phyloP scores from a whole-genome alignment of 1,139 yeast genomes.

The Arxiozyma bovina region DNA sequence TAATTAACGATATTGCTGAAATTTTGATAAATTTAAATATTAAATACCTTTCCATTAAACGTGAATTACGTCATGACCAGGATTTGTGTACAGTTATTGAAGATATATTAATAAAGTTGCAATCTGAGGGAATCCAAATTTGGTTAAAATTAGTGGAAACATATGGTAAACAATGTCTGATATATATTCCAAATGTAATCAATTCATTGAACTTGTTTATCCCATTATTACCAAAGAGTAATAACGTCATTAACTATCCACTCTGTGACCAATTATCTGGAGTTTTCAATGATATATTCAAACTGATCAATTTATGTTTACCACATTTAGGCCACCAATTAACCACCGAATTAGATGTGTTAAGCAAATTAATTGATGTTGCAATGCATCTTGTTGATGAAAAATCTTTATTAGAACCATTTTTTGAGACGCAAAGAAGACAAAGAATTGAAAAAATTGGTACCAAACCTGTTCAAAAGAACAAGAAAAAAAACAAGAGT shows the following conservation, averaged over 20 bases:
- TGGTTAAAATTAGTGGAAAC: slow-evolving; percentile 34
- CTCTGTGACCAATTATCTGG: slow-evolving; percentile 24
- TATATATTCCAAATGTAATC: slow-evolving; percentile 42
- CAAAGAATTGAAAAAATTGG: slow-evolving; percentile 21
- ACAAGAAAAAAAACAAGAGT: slow-evolving; percentile 37
- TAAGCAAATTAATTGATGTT: slow-evolving; percentile 33
- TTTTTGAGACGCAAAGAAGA: slow-evolving; percentile 14
- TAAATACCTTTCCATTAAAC: slow-evolving; percentile 45
- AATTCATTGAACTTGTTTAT: slow-evolving; percentile 47
- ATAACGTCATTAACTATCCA: slow-evolving; percentile 24
- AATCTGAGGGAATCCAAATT: slow-evolving; percentile 38
- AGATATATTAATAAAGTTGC: slow-evolving; percentile 38
- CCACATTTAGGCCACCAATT: slow-evolving; percentile 28
- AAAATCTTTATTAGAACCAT: slow-evolving; percentile 27
- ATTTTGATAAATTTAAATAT: slow-evolving; percentile 45
- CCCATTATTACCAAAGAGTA: slow-evolving; percentile 35
- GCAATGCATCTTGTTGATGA: slow-evolving; percentile 29
- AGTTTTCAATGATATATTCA: slow-evolving; percentile 18
- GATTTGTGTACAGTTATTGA: slow-evolving; percentile 37
- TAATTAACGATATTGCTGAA: slow-evolving; percentile 42
- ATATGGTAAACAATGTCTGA: slow-evolving; percentile 41
- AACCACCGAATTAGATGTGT: slow-evolving; percentile 26
- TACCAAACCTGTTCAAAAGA: slow-evolving; percentile 5
- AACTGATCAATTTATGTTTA: slow-evolving; percentile 14
- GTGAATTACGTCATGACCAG: slow-evolving; percentile 48